A percentile compares a stretch with the other conserved stretches of the same genome.
Conservation (phyloP, 1,139 yeast species). For the Magnusiomyces magnusii region DNA sequence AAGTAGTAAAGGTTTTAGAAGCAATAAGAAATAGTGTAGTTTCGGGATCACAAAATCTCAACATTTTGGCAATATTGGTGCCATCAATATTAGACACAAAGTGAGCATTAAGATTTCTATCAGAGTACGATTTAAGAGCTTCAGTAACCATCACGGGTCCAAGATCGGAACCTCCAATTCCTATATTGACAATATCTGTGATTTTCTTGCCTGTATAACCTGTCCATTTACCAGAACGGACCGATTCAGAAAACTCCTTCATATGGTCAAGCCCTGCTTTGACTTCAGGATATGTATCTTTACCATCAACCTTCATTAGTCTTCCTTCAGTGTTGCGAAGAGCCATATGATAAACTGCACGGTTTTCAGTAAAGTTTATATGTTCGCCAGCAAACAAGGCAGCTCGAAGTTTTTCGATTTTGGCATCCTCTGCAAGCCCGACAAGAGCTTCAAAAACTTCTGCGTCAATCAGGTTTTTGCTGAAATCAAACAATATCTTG, state of each 20-base stretch:
- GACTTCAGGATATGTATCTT: constrained; percentile 83
- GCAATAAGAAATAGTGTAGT: constrained; percentile 93
- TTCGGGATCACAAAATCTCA: constrained; percentile 72
- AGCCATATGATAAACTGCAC: constrained; percentile 96
- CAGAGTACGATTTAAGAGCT: constrained; percentile 84
- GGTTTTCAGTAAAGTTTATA: constrained; percentile 90
- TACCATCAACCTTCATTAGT: constrained; percentile 82
- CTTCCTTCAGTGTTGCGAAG: constrained; percentile 83
- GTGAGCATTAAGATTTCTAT: constrained; percentile 70
- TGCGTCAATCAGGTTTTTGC: constrained; percentile 87
- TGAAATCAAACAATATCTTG: constrained; percentile 84
- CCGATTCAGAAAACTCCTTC: constrained; percentile 85
- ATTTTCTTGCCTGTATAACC: constrained; percentile 95
- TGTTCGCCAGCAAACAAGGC: constrained; percentile 88
- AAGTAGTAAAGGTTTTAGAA: constrained; percentile 97
- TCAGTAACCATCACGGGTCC: constrained; percentile 99
- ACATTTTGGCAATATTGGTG: constrained; percentile 88
- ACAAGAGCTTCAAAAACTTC: constrained; percentile 61
- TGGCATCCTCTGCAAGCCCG: constrained; percentile 82
- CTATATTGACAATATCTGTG: constrained; percentile 92
- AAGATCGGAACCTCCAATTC: constrained; percentile 97
- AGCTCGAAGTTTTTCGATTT: constrained; percentile 79
- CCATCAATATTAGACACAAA: constrained; percentile 98
- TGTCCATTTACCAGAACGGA: constrained; percentile 91
- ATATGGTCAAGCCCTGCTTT: constrained; percentile 87